Base-by-base conservation (phyloP, 1,139 yeast genomes). In the Zygosaccharomyces pseudobailii region DNA sequence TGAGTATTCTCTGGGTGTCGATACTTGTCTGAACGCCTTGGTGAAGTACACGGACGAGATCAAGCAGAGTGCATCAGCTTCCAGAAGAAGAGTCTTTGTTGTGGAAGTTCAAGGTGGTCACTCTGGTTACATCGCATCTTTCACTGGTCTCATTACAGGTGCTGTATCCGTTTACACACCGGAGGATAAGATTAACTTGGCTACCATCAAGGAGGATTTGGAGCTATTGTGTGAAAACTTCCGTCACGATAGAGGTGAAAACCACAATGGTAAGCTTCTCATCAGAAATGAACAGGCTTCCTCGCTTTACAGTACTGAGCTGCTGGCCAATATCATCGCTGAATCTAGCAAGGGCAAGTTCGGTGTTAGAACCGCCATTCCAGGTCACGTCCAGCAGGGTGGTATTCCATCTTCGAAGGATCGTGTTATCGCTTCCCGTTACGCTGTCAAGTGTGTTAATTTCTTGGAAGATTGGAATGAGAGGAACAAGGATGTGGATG, bases 381-480 rank as follows among this genome's bases (percentile, higher is more conserved):
- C 98, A 9, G 98, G 98, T 25, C 98, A 92, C 65, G 95, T 89
- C 45, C 98, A 92, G 74, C 98, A 92, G 70, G 98, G 98, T 68
- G 96, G 95, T 50, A 79, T 82, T 46, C 98, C 98, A 35, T 86
- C 97, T 3, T 88, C 97, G 6, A 87, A 89, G 69, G 98, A 92
- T 68, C 82, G 97, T 70, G 86, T 90, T 20, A 79, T 92, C 54
- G 96, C 96, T 13, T 85, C 95, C 10, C 79, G 97, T 66, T 84
- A 84, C 67, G 96, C 96, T 4, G 83, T 90, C 55, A 84, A 81
- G 67, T 88, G 96, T 47, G 83, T 89, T 45, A 86, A 87, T 64
- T 92, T 87, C 69, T 78, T 92, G 55, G 97, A 92, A 65, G 74
- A 77, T 19, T 67, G 73, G 67, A 65, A 68, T 50, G 53, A 55